Evolutionary conservation across 192 early-diverging fungal genomes (phyloP).

Genomic region (Physocladia obscura): DNA sequence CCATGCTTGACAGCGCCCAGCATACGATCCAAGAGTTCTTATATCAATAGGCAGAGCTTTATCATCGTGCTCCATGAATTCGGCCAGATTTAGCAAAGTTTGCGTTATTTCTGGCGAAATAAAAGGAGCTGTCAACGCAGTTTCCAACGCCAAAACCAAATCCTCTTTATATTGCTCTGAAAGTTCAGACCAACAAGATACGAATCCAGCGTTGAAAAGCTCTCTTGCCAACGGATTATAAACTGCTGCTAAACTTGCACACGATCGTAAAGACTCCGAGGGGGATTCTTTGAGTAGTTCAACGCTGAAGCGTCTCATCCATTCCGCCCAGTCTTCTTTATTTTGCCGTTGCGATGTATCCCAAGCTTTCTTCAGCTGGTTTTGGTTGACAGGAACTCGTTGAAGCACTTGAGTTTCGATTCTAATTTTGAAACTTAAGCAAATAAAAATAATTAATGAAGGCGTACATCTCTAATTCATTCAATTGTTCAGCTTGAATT

Average conservation of each 20-base stretch:
- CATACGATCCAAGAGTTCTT: slow-evolving; percentile 81
- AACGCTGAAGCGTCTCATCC: slow-evolving; percentile 86
- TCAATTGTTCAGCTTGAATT: too few species aligned
- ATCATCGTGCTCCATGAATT: slow-evolving; percentile 99
- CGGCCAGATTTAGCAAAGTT: slow-evolving; percentile 88
- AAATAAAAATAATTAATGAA: too few species aligned
- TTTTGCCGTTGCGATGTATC: slow-evolving; percentile 82
- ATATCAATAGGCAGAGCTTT: slow-evolving; percentile 93
- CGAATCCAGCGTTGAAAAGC: slow-evolving; percentile 95
- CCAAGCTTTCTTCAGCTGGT: slow-evolving; percentile 81
- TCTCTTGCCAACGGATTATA: slow-evolving; percentile 79
- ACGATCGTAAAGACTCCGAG: slow-evolving; percentile 89
- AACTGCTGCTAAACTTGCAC: slow-evolving; percentile 75
- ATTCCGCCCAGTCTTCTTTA: slow-evolving; percentile 92
- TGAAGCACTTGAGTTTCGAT: too few species aligned
- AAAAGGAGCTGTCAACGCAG: slow-evolving; percentile 73
- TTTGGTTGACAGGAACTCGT: slow-evolving; percentile 83
- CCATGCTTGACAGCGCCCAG: slow-evolving; percentile 89
- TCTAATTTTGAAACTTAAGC: too few species aligned
- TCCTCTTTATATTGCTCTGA: slow-evolving; percentile 89
- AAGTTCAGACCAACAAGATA: slow-evolving; percentile 93
- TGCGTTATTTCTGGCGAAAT: slow-evolving; percentile 93
- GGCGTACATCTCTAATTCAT: too few species aligned
- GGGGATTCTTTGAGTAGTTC: slow-evolving; percentile 96
- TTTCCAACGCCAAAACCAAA: slow-evolving; percentile 76